Evolutionary conservation across 345 rosid species (phyloP).

Genomic region (Cardamine chenopodiifolia): DNA sequence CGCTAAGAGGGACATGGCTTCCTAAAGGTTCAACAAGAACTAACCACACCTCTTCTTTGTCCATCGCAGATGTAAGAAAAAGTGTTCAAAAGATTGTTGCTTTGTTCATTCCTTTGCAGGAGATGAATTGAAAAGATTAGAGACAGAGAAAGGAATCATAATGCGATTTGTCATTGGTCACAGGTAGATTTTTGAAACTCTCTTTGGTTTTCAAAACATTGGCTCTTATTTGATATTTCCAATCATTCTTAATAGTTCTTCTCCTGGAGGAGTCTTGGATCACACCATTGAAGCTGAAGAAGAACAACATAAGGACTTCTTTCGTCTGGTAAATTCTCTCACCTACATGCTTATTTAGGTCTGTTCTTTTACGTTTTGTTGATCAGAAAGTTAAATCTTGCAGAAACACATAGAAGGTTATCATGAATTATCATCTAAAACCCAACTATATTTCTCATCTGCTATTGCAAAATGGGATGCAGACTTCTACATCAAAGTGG

Average conservation of each 20-base stretch:
- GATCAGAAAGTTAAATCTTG: constrained; percentile 53
- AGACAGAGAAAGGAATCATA: constrained; percentile 80
- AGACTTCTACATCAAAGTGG: constrained; percentile 83
- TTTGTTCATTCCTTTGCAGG: constrained; percentile 49
- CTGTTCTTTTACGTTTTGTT: neutral
- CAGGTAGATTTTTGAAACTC: constrained; percentile 63
- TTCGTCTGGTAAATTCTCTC: constrained; percentile 51
- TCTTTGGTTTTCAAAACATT: constrained; percentile 59
- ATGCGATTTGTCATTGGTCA: constrained; percentile 84
- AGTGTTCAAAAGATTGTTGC: constrained; percentile 13
- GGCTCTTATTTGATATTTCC: constrained; percentile 13
- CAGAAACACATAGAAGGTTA: constrained; percentile 83
- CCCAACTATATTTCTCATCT: constrained; percentile 76
- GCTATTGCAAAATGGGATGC: constrained; percentile 87
- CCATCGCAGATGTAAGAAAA: neutral
- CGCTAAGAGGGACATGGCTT: constrained; percentile 76
- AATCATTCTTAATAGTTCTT: constrained; percentile 20
- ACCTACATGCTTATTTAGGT: neutral
- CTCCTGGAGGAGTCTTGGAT: constrained; percentile 74
- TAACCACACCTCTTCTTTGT: neutral
- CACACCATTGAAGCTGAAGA: constrained; percentile 72
- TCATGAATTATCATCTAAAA: constrained; percentile 78
- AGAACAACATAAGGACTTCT: constrained; percentile 67
- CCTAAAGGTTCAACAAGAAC: constrained; percentile 63
- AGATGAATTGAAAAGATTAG: constrained; percentile 63